Conservation (phyloP, 2,329 filamentous ascomycete species). For the Scytalidium sp. region DNA sequence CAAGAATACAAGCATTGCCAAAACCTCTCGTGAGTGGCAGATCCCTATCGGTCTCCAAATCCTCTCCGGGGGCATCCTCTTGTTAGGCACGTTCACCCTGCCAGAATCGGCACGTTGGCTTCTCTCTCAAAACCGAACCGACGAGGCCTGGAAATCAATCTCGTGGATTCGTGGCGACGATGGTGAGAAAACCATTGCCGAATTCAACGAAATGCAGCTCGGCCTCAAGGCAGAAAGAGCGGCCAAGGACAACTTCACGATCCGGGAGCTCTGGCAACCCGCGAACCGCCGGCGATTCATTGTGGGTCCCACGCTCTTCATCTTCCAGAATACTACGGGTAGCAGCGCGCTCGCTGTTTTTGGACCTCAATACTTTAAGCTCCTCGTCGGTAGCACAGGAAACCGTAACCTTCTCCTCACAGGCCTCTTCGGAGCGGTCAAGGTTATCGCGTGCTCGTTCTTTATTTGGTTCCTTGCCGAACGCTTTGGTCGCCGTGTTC, state of each 20-base stretch:
- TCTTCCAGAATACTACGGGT: slow-evolving; percentile 41
- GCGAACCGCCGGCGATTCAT: slow-evolving; percentile 21
- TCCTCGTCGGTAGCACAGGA: slow-evolving; percentile 43
- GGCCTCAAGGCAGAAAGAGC: slow-evolving; percentile 45
- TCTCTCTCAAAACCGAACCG: slow-evolving; percentile 39
- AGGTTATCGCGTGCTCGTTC: slow-evolving; percentile 42
- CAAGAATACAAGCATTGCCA: too few relatives aligned
- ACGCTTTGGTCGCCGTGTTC: slow-evolving; percentile 38
- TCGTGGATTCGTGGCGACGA: slow-evolving; percentile 50
- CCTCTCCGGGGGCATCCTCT: slow-evolving; percentile 43
- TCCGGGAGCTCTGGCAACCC: slow-evolving; percentile 9
- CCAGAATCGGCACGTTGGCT: slow-evolving; percentile 49
- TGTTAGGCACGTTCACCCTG: slow-evolving; percentile 46
- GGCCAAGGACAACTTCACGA: slow-evolving; percentile 37
- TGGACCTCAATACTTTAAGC: slow-evolving; percentile 50
- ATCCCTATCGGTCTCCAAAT: slow-evolving; percentile 41
- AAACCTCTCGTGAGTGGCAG: slow-evolving; percentile 48
- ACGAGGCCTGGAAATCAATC: slow-evolving; percentile 45
- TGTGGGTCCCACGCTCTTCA: slow-evolving; percentile 9
- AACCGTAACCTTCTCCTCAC: slow-evolving; percentile 44
- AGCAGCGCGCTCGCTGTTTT: slow-evolving; percentile 51
- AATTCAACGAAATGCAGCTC: slow-evolving; percentile 39
- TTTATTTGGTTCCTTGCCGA: slow-evolving; percentile 53
- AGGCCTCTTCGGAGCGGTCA: slow-evolving; percentile 51
- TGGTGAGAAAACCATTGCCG: slow-evolving; percentile 30